Evolutionary conservation across 768 basidiomycete genomes (phyloP), one percentile per base, ranked within the genome.

Genomic region (Pleurotus tuber-regium): DNA sequence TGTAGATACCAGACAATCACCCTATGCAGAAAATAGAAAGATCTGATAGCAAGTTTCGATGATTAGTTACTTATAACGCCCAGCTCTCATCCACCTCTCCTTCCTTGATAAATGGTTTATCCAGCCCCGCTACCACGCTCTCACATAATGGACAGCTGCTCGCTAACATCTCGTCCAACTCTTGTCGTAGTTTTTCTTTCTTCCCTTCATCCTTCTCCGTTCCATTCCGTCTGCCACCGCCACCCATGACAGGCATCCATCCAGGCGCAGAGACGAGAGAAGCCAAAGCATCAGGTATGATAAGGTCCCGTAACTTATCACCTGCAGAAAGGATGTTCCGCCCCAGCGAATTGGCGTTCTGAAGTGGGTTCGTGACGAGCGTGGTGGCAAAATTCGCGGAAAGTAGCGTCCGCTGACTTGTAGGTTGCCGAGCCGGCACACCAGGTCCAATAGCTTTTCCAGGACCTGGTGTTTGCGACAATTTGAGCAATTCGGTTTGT

Each of bases 141-240:
- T 98, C 97, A 66, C 97, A 99, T 52, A 98, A 69, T 25, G 95
- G 94, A 71, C 97, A 98, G 53, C 78, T 90, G 58, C 87, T 86
- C 14, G 94, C 87, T 33, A 99, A 72, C 54, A 98, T 65, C 48
- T 92, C 89, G 59, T 99, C 97, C 62, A 99, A 66, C 71, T 98
- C 93, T 35, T 76, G 77, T 58, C 89, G 75, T 65, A 97, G 60
- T 65, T 79, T 84, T 68, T 92, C 90, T 66, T 82, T 84, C 63
- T 78, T 82, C 53, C 77, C 79, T 30, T 72, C 77, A 43, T 75
- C 76, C 54, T 74, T 76, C 55, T 82, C 81, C 35, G 70, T 68
- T 30, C 72, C 71, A 43, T 66, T 72, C 60, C 75, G 74, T 47
- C 72, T 78, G 43, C 72, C 77, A 4, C 75, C 74, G 16, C 75